Percentiles rank a stretch among this genome's conserved stretches.
Evolutionary conservation across 176 grass and related monocot species (phyloP).

Genomic region (Oryza meridionalis): DNA sequence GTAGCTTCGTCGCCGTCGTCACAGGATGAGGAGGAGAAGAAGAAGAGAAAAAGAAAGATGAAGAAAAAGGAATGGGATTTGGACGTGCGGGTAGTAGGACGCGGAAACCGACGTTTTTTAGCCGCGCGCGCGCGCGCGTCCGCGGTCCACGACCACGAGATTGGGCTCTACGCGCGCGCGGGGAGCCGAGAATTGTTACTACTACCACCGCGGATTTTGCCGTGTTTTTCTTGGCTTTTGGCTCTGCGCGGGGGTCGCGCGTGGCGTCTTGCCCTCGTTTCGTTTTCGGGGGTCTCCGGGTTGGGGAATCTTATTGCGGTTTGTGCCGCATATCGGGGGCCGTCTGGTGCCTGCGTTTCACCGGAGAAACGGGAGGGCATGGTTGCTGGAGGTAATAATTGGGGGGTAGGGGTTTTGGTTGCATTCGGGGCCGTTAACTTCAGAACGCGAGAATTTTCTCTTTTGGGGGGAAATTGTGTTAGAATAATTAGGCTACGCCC

Average conservation of each 20-base stretch:
- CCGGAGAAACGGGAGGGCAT: neutral
- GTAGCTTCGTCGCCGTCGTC: neutral
- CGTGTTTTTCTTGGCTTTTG: too few relatives aligned
- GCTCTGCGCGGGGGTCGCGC: neutral
- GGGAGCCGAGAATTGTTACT: neutral
- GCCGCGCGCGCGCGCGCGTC: neutral
- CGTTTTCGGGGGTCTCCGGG: neutral
- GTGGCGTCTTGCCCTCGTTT: neutral
- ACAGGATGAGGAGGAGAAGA: neutral
- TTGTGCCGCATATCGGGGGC: neutral
- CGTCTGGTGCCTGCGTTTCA: neutral
- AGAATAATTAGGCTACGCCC: too few relatives aligned
- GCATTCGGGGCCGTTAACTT: neutral
- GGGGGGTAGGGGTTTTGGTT: neutral
- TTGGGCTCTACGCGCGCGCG: neutral
- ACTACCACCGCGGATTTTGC: neutral
- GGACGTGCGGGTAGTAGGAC: neutral
- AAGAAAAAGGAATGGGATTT: neutral
- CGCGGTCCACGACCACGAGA: neutral
- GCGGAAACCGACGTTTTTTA: neutral
- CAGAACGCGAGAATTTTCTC: neutral
- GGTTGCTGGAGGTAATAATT: neutral
- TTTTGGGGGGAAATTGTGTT: too few relatives aligned
- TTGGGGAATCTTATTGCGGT: neutral
- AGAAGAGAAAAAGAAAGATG: neutral